Conservation (phyloP, 345 rosid genomes). For the Limnanthes douglasii region DNA sequence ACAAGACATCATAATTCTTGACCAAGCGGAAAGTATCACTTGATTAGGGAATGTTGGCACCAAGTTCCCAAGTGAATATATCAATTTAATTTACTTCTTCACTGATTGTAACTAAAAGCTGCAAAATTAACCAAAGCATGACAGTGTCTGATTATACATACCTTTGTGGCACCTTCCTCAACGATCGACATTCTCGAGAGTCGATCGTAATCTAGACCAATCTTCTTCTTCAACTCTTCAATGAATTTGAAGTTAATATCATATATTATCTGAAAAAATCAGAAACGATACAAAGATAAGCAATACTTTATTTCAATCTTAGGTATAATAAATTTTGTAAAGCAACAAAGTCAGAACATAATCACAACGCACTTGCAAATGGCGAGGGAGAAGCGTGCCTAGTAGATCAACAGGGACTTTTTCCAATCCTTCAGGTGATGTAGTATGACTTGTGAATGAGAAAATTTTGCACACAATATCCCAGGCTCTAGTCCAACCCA, state of each 20-base stretch:
- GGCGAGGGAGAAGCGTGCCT: slow-evolving; percentile 31
- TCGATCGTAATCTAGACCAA: slow-evolving; percentile 27
- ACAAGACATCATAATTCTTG: no score
- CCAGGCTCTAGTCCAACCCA: slow-evolving; percentile 26
- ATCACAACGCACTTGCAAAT: slow-evolving; percentile 20
- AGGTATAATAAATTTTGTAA: no score
- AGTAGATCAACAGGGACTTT: slow-evolving; percentile 32
- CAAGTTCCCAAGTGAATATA: no score
- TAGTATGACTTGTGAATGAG: slow-evolving; percentile 30
- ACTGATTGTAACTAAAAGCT: no score
- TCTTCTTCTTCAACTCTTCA: slow-evolving; percentile 27
- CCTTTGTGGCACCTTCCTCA: slow-evolving; percentile 40
- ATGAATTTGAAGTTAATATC: slow-evolving; percentile 27
- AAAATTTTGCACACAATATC: slow-evolving; percentile 22
- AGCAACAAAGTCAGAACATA: not conserved
- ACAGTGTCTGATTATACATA: no score
- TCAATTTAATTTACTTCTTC: no score
- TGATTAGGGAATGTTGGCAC: no score
- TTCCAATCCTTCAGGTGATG: slow-evolving; percentile 24
- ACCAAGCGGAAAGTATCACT: no score
- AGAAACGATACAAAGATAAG: no score
- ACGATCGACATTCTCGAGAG: slow-evolving; percentile 30
- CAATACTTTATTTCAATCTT: no score
- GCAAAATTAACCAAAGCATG: no score
- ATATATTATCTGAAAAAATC: slow-evolving; percentile 24